Evolutionary conservation across 23 red algal species (phyloP), one percentile per base, ranked within the genome.

Genomic region (Pyropia yezoensis): DNA sequence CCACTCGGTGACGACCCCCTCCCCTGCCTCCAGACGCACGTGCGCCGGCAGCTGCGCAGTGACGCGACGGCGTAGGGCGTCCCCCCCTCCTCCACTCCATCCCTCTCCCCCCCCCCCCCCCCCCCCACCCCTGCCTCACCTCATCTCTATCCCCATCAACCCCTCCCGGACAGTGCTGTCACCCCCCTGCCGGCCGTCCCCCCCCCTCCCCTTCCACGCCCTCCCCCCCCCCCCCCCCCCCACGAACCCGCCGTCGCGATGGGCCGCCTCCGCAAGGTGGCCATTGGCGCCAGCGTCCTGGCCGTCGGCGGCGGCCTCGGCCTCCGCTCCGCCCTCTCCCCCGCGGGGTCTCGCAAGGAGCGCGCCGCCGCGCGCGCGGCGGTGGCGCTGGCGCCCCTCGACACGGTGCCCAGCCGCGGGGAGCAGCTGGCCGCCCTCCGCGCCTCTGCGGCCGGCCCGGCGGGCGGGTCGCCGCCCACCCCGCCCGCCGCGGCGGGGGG

Each of bases 291-390:
- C 45, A 68, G 79, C 22, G 59, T 75, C 29, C 58, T 70, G 8
- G 79, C 68, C 26, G 79, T 62, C 68, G 28, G 79, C 58, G 14
- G 79, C 24, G n/a, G 66, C 74, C 52, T 74, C 79, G 12, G 25
- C 59, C 26, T 72, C 63, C 57, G 66, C 68, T 11, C 68, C 67
- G 17, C 79, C 67, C 1, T 62, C 79, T 54, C 59, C 59, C 18
- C 59, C 79, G 16, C 50, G 68, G 14, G 39, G 4, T 47, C 39
- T 8, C 39, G 39, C 39, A 47, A 47, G 12, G 39, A 47, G 39
- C 39, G 39, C 11, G 59, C 66, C 45, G 79, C 66, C 32, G 79
- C 73, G 73, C 79, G 66, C 24, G 66, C 79, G 59, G 79, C 68
- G 14, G 14, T 84, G 3, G 26, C 59, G 25, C 68, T 67, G 32